These are phyloP conservation scores for Phytophthora multivora DNA, from an alignment of 352 stramenopile genomes.

Conservation along the genomic window DNA sequence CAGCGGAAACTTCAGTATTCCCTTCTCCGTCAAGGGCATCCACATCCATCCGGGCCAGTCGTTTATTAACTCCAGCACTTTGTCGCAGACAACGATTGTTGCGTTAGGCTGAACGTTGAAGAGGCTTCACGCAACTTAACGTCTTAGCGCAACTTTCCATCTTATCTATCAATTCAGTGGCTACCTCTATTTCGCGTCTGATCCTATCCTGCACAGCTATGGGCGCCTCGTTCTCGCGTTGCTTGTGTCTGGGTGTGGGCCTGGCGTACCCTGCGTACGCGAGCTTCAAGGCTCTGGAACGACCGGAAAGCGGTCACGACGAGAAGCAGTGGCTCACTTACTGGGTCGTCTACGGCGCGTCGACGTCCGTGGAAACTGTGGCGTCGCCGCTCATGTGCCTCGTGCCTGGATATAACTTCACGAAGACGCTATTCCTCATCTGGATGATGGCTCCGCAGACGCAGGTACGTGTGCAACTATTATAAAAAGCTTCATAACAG, in stretches of 20 bases:
- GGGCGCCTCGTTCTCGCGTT: conserved; percentile 58
- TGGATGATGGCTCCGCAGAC: conserved; percentile 96
- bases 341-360: conserved; percentile 96
- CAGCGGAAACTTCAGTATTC: conserved; percentile 73
- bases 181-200: conserved; percentile 10
- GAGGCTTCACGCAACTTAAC: conserved; percentile 25
- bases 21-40: conserved; percentile 71
- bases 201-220: conserved; percentile 22
- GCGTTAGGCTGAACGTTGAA: conserved; percentile 14
- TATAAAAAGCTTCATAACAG: background rate
- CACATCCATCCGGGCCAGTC: conserved; percentile 53
- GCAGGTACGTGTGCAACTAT: conserved; percentile 41
- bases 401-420: conserved; percentile 95
- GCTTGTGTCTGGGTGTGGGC: conserved; percentile 54
- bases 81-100: conserved; percentile 10
- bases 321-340: conserved; percentile 94
- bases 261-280: conserved; percentile 72
- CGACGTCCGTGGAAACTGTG: conserved; percentile 91
- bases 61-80: background rate
- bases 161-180: conserved; percentile 5
- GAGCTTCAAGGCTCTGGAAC: conserved; percentile 81
- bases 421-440: conserved; percentile 95
- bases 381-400: conserved; percentile 53
- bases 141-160: conserved; percentile 4
- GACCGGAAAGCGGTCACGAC: conserved; percentile 44